These are phyloP conservation scores for Cercophora scortea DNA, from an alignment of 495 filamentous ascomycete species.

Conservation along the genomic window DNA sequence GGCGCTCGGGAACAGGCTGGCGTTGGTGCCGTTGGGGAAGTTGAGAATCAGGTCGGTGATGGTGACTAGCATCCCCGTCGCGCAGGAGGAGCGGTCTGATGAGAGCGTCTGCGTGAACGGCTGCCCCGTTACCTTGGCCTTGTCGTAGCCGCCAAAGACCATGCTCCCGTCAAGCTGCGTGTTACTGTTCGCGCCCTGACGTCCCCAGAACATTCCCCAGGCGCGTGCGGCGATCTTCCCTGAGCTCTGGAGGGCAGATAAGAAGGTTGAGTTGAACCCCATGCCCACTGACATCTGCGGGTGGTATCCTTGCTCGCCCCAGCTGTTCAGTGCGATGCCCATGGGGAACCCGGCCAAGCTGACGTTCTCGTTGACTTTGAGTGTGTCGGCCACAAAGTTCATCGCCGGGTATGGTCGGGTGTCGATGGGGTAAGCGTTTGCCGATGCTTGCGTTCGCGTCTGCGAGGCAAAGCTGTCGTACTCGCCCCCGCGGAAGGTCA, in stretches of 20 bases:
- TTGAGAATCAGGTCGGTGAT: slow-evolving; percentile 25
- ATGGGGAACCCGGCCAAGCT: slow-evolving; percentile 14
- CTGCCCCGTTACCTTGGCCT: background rate
- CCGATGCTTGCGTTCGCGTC: background rate
- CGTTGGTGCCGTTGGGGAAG: slow-evolving; percentile 25
- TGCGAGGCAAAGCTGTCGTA: background rate
- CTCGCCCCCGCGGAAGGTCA: background rate
- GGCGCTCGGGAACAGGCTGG: slow-evolving; percentile 13
- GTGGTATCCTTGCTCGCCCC: slow-evolving; percentile 6
- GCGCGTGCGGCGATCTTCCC: slow-evolving; percentile 22
- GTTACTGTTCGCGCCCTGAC: slow-evolving; percentile 10
- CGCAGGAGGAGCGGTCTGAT: slow-evolving; percentile 5
- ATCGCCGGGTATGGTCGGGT: background rate
- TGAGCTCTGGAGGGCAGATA: slow-evolving; percentile 13
- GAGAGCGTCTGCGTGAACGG: background rate
- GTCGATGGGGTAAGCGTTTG: background rate
- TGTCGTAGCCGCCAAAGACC: background rate
- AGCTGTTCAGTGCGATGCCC: slow-evolving; percentile 12
- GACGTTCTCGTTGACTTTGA: background rate
- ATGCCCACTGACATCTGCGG: slow-evolving; percentile 16
- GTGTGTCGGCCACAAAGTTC: background rate
- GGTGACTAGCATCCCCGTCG: slow-evolving; percentile 16
- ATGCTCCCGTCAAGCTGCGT: slow-evolving; percentile 21
- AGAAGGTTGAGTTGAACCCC: slow-evolving; percentile 26
- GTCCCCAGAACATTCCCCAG: slow-evolving; percentile 27